phyloP scores from a whole-genome alignment of 2,329 filamentous ascomycete genomes.

The Delphinella strobiligena region DNA sequence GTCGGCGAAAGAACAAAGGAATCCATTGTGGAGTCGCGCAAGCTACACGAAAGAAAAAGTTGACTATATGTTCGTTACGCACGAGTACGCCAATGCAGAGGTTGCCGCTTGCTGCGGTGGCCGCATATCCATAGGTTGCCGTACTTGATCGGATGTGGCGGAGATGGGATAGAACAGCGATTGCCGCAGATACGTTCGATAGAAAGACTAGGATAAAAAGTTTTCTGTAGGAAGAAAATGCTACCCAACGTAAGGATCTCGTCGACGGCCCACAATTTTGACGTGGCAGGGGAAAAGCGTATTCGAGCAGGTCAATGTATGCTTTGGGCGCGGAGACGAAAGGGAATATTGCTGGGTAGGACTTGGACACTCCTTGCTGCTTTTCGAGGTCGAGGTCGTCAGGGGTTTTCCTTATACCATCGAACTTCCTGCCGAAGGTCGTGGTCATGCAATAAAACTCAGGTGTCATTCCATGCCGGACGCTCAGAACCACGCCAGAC shows the following conservation, averaged over 20 bases:
- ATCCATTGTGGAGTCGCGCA: slow-evolving; percentile 21
- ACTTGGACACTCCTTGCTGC: not conserved
- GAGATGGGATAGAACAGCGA: not conserved
- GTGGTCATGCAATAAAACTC: not conserved
- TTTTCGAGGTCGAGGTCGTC: not conserved
- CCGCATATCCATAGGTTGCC: slow-evolving; percentile 12
- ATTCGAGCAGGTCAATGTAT: not conserved
- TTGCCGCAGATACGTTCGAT: not conserved
- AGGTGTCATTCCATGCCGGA: not conserved
- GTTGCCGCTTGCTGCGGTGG: slow-evolving; percentile 23
- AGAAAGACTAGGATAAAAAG: not conserved
- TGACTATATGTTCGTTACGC: slow-evolving; percentile 29
- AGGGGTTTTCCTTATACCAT: not conserved
- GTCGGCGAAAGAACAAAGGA: slow-evolving; percentile 23
- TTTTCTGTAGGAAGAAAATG: not conserved
- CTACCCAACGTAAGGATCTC: not conserved
- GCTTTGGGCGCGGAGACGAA: not conserved
- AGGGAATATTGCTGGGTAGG: not conserved
- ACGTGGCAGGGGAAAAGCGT: not conserved
- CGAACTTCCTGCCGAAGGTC: not conserved
- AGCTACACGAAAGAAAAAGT: slow-evolving; percentile 23
- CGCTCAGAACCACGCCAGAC: no score
- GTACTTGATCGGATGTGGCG: not conserved
- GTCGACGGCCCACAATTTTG: not conserved
- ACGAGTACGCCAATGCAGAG: slow-evolving; percentile 23